A percentile compares a stretch with the other conserved stretches of the same genome.
phyloP scores from a whole-genome alignment of 2,329 filamentous ascomycete genomes.

The Acephala macrosclerotiorum region DNA sequence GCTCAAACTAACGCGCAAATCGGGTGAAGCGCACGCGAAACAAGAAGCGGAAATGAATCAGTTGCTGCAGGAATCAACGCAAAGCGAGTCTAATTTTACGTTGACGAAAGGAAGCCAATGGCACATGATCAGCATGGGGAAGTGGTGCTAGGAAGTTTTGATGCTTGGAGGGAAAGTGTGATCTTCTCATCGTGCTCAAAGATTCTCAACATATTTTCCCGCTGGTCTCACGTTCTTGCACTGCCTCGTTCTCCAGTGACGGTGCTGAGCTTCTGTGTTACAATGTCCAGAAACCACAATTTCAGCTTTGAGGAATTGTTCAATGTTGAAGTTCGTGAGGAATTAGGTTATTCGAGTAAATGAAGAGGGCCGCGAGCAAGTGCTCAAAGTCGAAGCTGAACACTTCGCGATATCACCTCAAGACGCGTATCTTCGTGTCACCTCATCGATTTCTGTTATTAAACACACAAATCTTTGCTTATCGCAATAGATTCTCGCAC shows the following conservation, averaged over 20 bases:
- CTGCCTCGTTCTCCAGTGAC: not conserved
- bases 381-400: not conserved
- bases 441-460: not conserved
- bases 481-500: not conserved
- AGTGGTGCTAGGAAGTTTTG: no score
- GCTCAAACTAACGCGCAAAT: slow-evolving; percentile 25
- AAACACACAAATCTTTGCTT: not conserved
- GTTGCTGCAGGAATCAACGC: not conserved
- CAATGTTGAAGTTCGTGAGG: no score
- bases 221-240: not conserved
- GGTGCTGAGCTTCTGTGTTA: not conserved
- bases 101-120: no score
- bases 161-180: not conserved
- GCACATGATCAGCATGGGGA: no score
- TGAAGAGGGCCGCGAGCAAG: not conserved
- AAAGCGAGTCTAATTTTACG: not conserved
- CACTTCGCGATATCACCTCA: not conserved
- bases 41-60: slow-evolving; percentile 5
- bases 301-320: not conserved
- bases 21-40: slow-evolving; percentile 1
- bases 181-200: slow-evolving; percentile 2
- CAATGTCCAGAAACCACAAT: not conserved
- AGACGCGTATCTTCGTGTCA: not conserved
- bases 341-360: no score
- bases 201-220: not conserved